These are phyloP conservation scores for Aspergillus amoenus DNA, from an alignment of 2,329 filamentous ascomycete genomes.

Conservation along the genomic window DNA sequence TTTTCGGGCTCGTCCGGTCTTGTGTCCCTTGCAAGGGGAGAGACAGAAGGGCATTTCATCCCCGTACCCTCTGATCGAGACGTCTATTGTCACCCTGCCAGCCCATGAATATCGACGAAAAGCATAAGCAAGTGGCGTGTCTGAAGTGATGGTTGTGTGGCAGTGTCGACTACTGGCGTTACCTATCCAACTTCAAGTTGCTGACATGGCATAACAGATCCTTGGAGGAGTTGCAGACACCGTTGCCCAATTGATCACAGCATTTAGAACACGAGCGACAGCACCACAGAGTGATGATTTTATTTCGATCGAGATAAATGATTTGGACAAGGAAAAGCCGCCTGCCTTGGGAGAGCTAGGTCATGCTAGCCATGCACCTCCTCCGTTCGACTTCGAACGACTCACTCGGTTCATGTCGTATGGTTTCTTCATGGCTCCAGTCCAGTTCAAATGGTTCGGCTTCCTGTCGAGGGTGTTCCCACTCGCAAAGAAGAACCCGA, in stretches of 20 bases:
- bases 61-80: background rate
- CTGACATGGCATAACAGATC: constrained; percentile 49
- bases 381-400: constrained; percentile 93
- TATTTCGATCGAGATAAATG: constrained; percentile 82
- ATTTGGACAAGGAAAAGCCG: constrained; percentile 78
- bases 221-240: constrained; percentile 95
- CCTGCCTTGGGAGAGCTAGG: constrained; percentile 66
- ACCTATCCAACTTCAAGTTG: constrained; percentile 1
- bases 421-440: constrained; percentile 90
- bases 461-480: constrained; percentile 82
- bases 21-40: background rate
- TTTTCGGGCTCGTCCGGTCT: background rate
- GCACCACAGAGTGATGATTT: constrained; percentile 63
- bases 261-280: constrained; percentile 64
- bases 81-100: background rate
- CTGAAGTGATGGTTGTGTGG: background rate
- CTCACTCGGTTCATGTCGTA: constrained; percentile 96
- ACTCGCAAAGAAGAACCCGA: constrained; percentile 72
- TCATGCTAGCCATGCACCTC: constrained; percentile 62
- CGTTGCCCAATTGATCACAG: constrained; percentile 87
- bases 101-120: background rate
- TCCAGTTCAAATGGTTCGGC: constrained; percentile 95
- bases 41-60: background rate
- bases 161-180: background rate
- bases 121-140: background rate